phyloP scores from a whole-genome alignment of 768 basidiomycete species.

The Amanita jacksonii region DNA sequence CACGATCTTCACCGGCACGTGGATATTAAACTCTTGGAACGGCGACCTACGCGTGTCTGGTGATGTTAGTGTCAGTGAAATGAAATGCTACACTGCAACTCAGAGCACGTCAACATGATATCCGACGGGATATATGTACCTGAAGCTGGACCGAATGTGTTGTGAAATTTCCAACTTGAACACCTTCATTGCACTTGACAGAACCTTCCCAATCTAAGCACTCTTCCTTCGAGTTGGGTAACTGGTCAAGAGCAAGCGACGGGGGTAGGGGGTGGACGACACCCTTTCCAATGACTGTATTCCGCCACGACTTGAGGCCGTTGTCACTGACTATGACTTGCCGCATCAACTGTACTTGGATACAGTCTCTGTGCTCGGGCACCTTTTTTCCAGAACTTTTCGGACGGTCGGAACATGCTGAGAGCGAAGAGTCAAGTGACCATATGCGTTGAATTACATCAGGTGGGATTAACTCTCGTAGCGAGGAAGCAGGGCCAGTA shows the following conservation, averaged over 20 bases:
- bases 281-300: slow-evolving; percentile 38
- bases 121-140: slow-evolving; percentile 23
- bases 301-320: slow-evolving; percentile 28
- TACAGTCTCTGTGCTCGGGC: slow-evolving; percentile 18
- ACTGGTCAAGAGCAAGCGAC: slow-evolving; percentile 13
- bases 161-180: slow-evolving; percentile 36
- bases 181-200: slow-evolving; percentile 27
- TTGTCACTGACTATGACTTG: slow-evolving; percentile 29
- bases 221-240: slow-evolving; percentile 16
- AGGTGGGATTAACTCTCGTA: slow-evolving; percentile 29
- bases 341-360: slow-evolving; percentile 42
- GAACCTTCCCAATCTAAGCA: slow-evolving; percentile 58
- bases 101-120: neutral
- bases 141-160: slow-evolving; percentile 33
- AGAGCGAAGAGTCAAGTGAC: slow-evolving; percentile 5
- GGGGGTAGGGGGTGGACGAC: slow-evolving; percentile 36
- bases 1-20: slow-evolving; percentile 46
- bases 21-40: slow-evolving; percentile 29
- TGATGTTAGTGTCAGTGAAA: slow-evolving; percentile 40
- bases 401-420: slow-evolving; percentile 16
- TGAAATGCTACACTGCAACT: slow-evolving; percentile 38
- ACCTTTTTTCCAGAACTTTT: slow-evolving; percentile 1
- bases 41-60: slow-evolving; percentile 23
- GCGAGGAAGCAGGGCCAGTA: slow-evolving; percentile 32
- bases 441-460: neutral